Evolutionary conservation across 106 monocot species (phyloP).

Genomic region (Dactylorhiza incarnata): DNA sequence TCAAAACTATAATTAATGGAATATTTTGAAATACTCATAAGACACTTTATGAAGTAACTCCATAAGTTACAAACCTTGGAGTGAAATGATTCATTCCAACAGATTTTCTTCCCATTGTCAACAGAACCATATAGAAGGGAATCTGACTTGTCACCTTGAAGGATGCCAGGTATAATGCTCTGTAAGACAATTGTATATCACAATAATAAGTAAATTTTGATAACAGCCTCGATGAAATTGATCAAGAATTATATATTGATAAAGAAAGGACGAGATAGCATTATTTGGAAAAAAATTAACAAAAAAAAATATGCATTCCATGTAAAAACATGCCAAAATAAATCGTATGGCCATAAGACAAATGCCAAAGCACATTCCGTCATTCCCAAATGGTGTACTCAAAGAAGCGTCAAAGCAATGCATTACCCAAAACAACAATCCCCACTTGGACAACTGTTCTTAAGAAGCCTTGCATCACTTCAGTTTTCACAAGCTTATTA

Average conservation of each 20-base stretch:
- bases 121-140: conserved; percentile 97
- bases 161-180: conserved; percentile 99
- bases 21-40: not conserved
- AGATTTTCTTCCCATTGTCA: conserved; percentile 97
- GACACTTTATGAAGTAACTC: not conserved
- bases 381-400: not conserved
- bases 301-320: not conserved
- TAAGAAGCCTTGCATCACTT: not conserved
- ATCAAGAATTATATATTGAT: not conserved
- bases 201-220: not conserved
- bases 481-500: not conserved
- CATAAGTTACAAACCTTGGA: conserved; percentile 54
- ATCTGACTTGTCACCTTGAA: conserved; percentile 99
- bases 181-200: conserved; percentile 17
- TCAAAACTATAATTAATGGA: not conserved
- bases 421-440: not conserved
- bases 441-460: not conserved
- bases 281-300: not conserved
- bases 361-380: not conserved
- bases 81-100: conserved; percentile 94
- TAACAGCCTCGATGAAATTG: not conserved
- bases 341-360: not conserved
- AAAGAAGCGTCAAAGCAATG: not conserved
- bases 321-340: not conserved
- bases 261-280: not conserved